Base-by-base conservation (phyloP, 164 flowering plant genomes). In the Umbellularia californica region DNA sequence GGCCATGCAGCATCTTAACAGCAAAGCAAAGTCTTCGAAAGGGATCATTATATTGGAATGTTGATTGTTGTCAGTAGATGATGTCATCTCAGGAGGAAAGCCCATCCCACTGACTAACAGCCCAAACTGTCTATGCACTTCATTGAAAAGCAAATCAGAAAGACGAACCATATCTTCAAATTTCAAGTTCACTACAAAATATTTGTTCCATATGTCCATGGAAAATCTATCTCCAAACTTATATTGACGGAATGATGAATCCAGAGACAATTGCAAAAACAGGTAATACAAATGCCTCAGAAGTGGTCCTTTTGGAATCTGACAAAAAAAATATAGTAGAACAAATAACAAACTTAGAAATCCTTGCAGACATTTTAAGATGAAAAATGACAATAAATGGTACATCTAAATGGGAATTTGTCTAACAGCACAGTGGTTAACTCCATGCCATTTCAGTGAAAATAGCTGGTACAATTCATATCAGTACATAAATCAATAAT, bases 1-100 rank as follows among this genome's bases (percentile, higher is more conserved):
- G 14, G 80, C 72, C 77, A 89, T 6, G 79, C 92, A 90, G 69
- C 97, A 87, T 76, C 94, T 87, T 73, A 92, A 77, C 50, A 88
- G 79, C 75, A 87, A 64, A 70, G 65, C 69, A 2, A 85, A 35
- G 51, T 84, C 85, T 75, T 85, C 82, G 12, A 72, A 68, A 22
- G 68, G 63, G 17, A 24, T 80, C 72, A 65, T 65, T 12, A 65
- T 20, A 41, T 76, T 67, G 5, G 62, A 52, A 69, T 52, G 17
- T 51, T 58, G 35, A 25, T 14, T 17, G 71, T 64, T 55, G 33
- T 72, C 69, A 17, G 20, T 79, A 55, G 52, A 6, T 71, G n/a
- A 72, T n/a, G 20, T 19, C 58, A 20, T 30, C 20, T 33, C 68
- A 67, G 75, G 77, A 69, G 28, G 71, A 65, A 60, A n/a, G 50